Conservation (phyloP, 192 early-diverging fungal genomes). For the Backusella parvicylindrica region DNA sequence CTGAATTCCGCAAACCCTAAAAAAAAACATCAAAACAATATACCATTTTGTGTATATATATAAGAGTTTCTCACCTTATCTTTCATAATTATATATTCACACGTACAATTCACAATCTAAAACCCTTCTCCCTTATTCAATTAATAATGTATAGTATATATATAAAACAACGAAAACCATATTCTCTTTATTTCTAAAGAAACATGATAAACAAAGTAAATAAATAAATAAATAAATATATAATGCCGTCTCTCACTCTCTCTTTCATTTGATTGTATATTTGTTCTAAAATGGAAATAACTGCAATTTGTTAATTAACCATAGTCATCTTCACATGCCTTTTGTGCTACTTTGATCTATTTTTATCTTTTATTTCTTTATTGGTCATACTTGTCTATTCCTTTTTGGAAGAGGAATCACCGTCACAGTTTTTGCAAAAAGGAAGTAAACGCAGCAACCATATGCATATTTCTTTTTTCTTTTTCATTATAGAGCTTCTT, state of each 20-base stretch:
- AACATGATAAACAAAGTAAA: neutral
- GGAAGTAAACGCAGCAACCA: neutral
- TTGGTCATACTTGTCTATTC: neutral
- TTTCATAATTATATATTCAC: neutral
- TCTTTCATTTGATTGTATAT: neutral
- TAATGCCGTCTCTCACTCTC: too few relatives aligned
- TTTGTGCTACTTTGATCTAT: neutral
- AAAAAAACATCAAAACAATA: neutral
- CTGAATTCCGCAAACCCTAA: constrained; percentile 76
- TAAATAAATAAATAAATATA: neutral
- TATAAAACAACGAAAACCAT: neutral
- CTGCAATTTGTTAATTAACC: neutral
- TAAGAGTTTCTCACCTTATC: constrained; percentile 1
- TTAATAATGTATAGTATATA: neutral
- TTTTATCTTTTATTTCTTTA: neutral
- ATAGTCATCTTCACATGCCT: neutral
- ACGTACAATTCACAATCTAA: neutral
- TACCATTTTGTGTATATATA: neutral
- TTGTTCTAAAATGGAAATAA: neutral
- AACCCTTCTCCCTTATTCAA: neutral
- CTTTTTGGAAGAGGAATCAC: neutral
- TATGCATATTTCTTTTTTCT: neutral
- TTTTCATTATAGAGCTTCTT: too few relatives aligned
- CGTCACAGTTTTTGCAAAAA: neutral
- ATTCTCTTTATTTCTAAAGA: neutral